Evolutionary conservation across 2,329 filamentous ascomycete species (phyloP), one percentile per base, ranked within the genome.

Genomic region (Didymella sp.): DNA sequence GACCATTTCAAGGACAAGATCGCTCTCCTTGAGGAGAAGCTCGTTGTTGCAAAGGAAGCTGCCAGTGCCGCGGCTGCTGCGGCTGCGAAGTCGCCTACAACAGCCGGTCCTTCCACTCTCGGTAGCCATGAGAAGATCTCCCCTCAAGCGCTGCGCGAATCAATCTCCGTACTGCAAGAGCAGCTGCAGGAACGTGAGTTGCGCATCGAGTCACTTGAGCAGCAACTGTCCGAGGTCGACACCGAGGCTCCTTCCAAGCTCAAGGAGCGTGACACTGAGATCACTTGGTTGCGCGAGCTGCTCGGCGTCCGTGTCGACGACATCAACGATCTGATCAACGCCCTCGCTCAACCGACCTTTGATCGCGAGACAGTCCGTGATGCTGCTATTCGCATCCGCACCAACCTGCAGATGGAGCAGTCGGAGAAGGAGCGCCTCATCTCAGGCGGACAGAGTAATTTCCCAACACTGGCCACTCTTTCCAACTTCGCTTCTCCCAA

Each of bases 391-490:
- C 89, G 95, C 50, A 87, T 99, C 59, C 91, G 92, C 73, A 91
- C 95, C 13, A 97, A 96, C 70, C 82, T 99, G 31, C 92, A 98
- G 74, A 99, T 99, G 95, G 94, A 99, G 76, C 91, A 96, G 73
- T 92, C 96, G 74, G 93, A 97, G 77, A 91, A 92, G 48, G 94
- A 98, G 76, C 86, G 95, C 58, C 88, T 91, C 0, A 85, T 91
- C 78, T 87, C 89, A 13, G 89, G 87, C 59, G 78, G 82, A 19
- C 70, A 70, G 41, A 76, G 80, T 58, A 85, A 82, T 51, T 81
- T 95, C 65, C 90, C 91, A 4, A 91, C 90, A 37, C 85, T 96
- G 38, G 89, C 91, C 1, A 89, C 89, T 43, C 85, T 91, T 28
- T 87, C 93, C 43, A 87, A 86, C 63, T 87, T 93, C 61, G 89